Evolutionary conservation across 495 filamentous ascomycete genomes (phyloP).

Genomic region (Chaetomium cochliodes): DNA sequence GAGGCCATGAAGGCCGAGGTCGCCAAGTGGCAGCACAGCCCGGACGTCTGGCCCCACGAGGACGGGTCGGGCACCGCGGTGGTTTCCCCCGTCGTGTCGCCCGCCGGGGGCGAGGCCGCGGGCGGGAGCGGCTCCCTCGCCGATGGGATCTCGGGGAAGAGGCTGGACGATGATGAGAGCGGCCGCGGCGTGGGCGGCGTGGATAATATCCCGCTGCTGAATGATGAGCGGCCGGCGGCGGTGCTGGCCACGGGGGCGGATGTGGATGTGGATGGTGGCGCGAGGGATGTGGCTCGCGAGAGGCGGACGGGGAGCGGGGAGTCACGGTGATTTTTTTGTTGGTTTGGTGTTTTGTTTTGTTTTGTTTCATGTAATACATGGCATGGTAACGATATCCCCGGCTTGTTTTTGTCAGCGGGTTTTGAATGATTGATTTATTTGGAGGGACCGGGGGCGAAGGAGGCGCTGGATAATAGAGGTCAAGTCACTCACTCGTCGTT

Average conservation of each 20-base stretch:
- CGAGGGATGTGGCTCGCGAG: conserved; percentile 44
- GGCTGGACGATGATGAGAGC: conserved; percentile 18
- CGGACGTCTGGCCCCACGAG: conserved; percentile 43
- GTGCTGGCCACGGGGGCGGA: conserved; percentile 40
- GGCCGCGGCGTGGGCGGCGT: conserved; percentile 35
- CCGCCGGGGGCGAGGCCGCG: not conserved
- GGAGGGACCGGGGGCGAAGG: no score
- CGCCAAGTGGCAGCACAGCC: conserved; percentile 73
- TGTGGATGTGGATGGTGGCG: conserved; percentile 41
- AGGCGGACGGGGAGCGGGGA: conserved; percentile 34
- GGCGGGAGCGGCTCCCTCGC: conserved; percentile 27
- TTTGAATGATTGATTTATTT: no score
- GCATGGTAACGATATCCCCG: not conserved
- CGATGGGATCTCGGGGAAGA: conserved; percentile 20
- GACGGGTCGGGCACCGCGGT: not conserved
- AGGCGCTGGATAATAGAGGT: no score
- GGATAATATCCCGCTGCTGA: conserved; percentile 57
- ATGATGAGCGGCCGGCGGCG: conserved; percentile 41
- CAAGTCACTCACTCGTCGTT: no score
- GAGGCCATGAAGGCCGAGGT: conserved; percentile 88
- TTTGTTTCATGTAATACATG: conserved; percentile 18
- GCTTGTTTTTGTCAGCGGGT: not conserved
- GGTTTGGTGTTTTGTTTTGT: conserved; percentile 4
- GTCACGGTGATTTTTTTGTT: conserved; percentile 3
- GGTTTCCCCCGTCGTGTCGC: not conserved